Conservation (phyloP, 768 basidiomycete genomes). For the Postia placenta region DNA sequence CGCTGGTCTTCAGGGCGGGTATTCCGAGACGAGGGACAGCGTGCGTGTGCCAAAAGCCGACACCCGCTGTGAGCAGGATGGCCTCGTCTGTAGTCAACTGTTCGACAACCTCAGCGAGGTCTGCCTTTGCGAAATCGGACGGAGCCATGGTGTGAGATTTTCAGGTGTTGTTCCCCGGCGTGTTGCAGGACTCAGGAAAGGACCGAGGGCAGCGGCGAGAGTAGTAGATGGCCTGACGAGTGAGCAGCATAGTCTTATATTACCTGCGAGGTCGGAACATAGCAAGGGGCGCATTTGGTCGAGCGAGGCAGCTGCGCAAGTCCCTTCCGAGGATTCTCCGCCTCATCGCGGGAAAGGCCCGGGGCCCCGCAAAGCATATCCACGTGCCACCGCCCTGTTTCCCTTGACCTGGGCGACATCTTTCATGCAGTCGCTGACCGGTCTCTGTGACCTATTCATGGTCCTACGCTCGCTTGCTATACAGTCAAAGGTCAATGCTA, state of each 20-base stretch:
- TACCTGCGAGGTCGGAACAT: not conserved
- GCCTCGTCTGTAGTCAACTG: conserved; percentile 69
- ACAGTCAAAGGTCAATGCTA: too few species aligned
- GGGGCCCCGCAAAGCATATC: too few species aligned
- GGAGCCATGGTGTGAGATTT: conserved; percentile 41
- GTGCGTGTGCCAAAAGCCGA: conserved; percentile 75
- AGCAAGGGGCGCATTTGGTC: not conserved
- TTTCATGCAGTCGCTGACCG: too few species aligned
- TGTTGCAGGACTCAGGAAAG: not conserved
- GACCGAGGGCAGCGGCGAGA: not conserved
- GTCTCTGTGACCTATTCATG: too few species aligned
- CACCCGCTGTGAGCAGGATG: conserved; percentile 64
- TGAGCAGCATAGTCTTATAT: too few species aligned
- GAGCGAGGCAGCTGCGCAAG: not conserved
- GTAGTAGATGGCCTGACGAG: not conserved
- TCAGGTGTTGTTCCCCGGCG: not conserved
- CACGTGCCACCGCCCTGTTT: too few species aligned
- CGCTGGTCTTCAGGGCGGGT: conserved; percentile 73
- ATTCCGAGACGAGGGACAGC: conserved; percentile 58
- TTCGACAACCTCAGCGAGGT: conserved; percentile 57
- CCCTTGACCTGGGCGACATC: too few species aligned
- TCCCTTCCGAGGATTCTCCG: not conserved
- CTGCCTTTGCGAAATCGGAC: conserved; percentile 62
- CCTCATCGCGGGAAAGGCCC: not conserved
- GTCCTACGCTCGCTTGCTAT: too few species aligned